Evolutionary conservation across 768 basidiomycete species (phyloP), one percentile per base, ranked within the genome.

Genomic region (Coprinopsis sp.): DNA sequence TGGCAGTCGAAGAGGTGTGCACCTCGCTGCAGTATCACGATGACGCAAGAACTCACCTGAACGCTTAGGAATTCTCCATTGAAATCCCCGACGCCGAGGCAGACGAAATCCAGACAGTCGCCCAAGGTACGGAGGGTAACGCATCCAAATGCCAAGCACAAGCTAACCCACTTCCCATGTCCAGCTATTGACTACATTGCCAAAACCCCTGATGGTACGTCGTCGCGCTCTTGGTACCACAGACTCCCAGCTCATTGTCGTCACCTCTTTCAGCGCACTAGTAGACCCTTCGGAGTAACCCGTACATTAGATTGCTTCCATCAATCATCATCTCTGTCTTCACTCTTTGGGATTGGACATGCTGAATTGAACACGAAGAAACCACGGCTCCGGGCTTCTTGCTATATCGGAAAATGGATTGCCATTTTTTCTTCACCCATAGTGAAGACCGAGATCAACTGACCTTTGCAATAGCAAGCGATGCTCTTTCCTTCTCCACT

Each of bases 11-110:
- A 71, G 96, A 93, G 80, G 86, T 82, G 55, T 33, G 19, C 14
- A 4, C 19, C 61, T 34, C 23, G 44, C 18, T 42, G 52, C 6
- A 10, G 25, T 16, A 24, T 39, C 16, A 8, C 22, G n/a, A n/a
- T n/a, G n/a, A n/a, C n/a, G n/a, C n/a, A n/a, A n/a, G n/a, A n/a
- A 42, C n/a, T 18, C 37, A 46, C 33, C 16, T 45, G 49, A 45
- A 31, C 31, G 31, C 50, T 45, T 57, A 98, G 91, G 96, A 98
- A 61, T 99, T 99, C 64, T 76, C 80, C 23, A 94, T 99, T 62
- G 96, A 98, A 68, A 99, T 99, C 59, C 95, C 96, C 13, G 96
- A 99, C 60, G 84, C 79, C 29, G 96, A 99, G 66, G 95, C 94
- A 8, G 95, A 97, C 65, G 84, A 83, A 58, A 97, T 98, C 62